Base-by-base conservation (phyloP, 345 rosid genomes). In the Camelina laxa region DNA sequence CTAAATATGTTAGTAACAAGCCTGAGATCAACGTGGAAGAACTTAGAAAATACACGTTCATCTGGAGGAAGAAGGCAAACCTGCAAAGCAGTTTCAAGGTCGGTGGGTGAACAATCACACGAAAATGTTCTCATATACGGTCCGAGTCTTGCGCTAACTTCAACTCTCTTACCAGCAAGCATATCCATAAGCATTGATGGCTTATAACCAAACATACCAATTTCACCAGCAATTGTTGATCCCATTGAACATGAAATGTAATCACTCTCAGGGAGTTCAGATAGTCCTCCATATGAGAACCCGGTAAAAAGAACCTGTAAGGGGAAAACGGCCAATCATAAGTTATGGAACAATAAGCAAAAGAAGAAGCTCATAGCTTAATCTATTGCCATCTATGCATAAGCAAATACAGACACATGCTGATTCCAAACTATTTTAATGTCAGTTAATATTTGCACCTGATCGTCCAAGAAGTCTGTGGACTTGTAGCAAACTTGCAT, bases 131-230 rank as follows among this genome's bases (percentile, higher is more conserved):
- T 87, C 89, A 80, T 85, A 79, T 91, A 93, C 5, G 89, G 93
- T 59, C 96, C 92, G 56, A 91, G 78, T 60, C 87, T 88, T 59
- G 86, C 84, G 69, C 89, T 84, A 51, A 88, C 96, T 85, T 85
- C 96, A 82, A 92, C 97, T 85, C 98, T 88, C 85, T 93, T 93
- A 62, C 98, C 93, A 72, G 97, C 98, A 69, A 93, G 92, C 96
- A 93, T 89, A 72, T 93, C 98, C 89, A 83, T 85, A 64, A 91
- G 82, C 76, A 93, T 64, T 31, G 96, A 83, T 42, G 97, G 98
- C 75, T 85, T 89, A 76, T 91, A 85, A 55, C 98, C 98, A 87
- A 87, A 93, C 21, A 89, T 80, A 60, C 98, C 98, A 64, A 89
- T 88, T 81, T 91, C 98, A 78, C 89, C 92, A 45, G 98, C 96